A percentile compares a stretch with the other conserved stretches of the same genome.
Evolutionary conservation across 495 filamentous ascomycete species (phyloP).

Genomic region (Talaromyces ruber): DNA sequence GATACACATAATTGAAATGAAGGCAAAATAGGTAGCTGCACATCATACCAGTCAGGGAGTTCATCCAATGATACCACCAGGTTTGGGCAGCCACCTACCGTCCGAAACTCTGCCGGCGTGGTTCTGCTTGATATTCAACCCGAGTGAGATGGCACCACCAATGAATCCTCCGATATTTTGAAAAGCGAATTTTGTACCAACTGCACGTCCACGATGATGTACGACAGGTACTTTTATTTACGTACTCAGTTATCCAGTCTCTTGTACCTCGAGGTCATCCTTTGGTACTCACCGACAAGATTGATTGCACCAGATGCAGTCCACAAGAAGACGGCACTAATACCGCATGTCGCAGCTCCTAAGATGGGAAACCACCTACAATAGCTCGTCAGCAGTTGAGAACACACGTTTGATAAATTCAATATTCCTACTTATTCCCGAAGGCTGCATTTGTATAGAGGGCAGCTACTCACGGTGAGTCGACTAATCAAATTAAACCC

Average conservation of each 20-base stretch:
- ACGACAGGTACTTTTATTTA: not conserved
- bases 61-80: not conserved
- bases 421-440: not conserved
- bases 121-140: not conserved
- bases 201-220: slow-evolving; percentile 2
- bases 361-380: not conserved
- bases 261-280: too few relatives aligned
- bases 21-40: not conserved
- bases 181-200: not conserved
- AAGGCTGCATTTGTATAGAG: not conserved
- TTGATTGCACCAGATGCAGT: slow-evolving; percentile 1
- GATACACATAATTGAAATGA: slow-evolving; percentile 1
- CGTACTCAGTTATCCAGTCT: too few relatives aligned
- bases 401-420: not conserved
- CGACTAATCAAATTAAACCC: not conserved
- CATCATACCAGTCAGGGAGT: too few relatives aligned
- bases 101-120: not conserved
- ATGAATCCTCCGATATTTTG: not conserved
- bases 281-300: not conserved
- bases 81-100: not conserved
- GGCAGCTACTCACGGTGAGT: not conserved
- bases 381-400: not conserved
- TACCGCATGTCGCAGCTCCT: not conserved
- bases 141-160: not conserved
- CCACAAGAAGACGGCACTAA: not conserved